Percentiles rank a stretch among this genome's conserved stretches.
These are phyloP conservation scores for Fusarium sp. DNA, from an alignment of 2,329 filamentous ascomycete genomes.

Conservation along the genomic window DNA sequence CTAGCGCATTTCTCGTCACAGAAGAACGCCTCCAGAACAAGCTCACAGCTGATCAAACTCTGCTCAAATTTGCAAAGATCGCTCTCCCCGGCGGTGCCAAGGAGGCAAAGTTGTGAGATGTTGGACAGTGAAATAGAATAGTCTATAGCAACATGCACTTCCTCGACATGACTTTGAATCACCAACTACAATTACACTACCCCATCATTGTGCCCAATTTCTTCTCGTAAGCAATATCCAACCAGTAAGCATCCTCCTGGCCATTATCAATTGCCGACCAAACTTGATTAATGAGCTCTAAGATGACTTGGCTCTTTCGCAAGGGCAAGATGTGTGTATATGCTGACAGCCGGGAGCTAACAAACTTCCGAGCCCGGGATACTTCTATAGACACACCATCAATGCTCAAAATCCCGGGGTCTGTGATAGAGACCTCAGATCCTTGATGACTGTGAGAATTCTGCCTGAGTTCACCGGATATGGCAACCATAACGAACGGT, in stretches of 20 bases:
- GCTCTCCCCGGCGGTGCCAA: neutral
- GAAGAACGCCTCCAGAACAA: neutral
- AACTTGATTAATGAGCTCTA: neutral
- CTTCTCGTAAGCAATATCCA: conserved; percentile 5
- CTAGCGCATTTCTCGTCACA: conserved; percentile 10
- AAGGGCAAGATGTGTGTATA: conserved; percentile 3
- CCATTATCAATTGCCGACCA: neutral
- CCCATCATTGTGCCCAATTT: conserved; percentile 4
- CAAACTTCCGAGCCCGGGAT: neutral
- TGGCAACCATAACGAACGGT: conserved; percentile 2
- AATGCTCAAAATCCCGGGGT: neutral
- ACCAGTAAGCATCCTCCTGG: neutral
- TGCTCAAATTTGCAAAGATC: neutral
- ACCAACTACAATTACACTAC: neutral
- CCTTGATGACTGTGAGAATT: too few species aligned
- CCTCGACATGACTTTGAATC: rapidly evolving
- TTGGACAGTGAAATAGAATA: rapidly evolving
- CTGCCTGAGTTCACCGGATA: neutral
- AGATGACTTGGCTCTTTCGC: neutral
- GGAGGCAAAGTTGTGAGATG: neutral
- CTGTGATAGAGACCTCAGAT: neutral
- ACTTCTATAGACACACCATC: neutral
- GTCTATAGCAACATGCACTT: neutral
- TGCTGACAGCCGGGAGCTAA: neutral
- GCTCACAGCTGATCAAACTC: neutral